phyloP scores from a whole-genome alignment of 2,329 filamentous ascomycete genomes.

The Apiospora saccharicola region DNA sequence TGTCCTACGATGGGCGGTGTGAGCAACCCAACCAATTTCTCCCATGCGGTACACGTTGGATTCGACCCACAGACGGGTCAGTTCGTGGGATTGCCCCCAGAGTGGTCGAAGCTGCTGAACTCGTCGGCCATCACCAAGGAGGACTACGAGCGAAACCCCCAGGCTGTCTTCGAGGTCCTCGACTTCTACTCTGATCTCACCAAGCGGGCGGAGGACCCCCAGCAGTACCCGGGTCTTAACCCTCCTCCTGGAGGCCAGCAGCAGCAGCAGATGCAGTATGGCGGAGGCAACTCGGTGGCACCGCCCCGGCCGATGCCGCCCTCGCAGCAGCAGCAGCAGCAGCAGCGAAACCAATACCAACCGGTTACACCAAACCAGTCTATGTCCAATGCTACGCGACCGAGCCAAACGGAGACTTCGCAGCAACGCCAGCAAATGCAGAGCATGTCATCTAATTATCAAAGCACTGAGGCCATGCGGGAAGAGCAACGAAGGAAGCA shows the following conservation, averaged over 20 bases:
- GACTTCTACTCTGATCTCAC: slow-evolving; percentile 88
- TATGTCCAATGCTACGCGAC: slow-evolving; percentile 50
- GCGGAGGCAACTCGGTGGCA: slow-evolving; percentile 65
- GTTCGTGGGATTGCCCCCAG: slow-evolving; percentile 90
- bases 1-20: slow-evolving; percentile 98
- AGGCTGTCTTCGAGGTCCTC: slow-evolving; percentile 81
- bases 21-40: slow-evolving; percentile 98
- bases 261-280: slow-evolving; percentile 62
- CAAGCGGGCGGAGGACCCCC: slow-evolving; percentile 75
- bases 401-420: slow-evolving; percentile 53
- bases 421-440: slow-evolving; percentile 67
- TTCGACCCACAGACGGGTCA: slow-evolving; percentile 96
- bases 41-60: slow-evolving; percentile 94
- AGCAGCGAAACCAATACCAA: slow-evolving; percentile 45
- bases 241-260: slow-evolving; percentile 64
- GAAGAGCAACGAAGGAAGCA: slow-evolving; percentile 70
- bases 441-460: slow-evolving; percentile 62
- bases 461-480: slow-evolving; percentile 54
- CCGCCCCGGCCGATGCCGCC: slow-evolving; percentile 73
- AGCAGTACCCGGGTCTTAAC: slow-evolving; percentile 71
- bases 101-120: slow-evolving; percentile 97
- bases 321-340: slow-evolving; percentile 45
- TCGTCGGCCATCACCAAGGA: slow-evolving; percentile 98
- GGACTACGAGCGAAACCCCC: slow-evolving; percentile 96
- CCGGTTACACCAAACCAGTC: slow-evolving; percentile 47